Evolutionary conservation across 495 filamentous ascomycete species (phyloP).

Genomic region (Aspergillus indologenus): DNA sequence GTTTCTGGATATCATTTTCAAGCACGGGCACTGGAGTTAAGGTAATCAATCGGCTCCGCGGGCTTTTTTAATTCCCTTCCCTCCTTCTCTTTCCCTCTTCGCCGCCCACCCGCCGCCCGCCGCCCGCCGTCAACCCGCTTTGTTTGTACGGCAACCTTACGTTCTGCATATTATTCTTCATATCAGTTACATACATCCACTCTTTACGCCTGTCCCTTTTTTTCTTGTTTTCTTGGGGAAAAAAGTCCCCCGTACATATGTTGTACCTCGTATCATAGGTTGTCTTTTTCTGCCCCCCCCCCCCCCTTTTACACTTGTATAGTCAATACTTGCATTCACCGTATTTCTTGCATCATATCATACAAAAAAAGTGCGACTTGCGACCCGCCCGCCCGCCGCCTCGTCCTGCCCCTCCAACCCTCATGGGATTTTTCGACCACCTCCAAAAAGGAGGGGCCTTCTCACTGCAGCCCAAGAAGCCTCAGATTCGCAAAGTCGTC

Average conservation of each 20-base stretch:
- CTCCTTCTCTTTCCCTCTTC: conserved; percentile 8
- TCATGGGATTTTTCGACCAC: conserved; percentile 56
- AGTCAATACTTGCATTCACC: not conserved
- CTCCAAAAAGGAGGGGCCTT: conserved; percentile 52
- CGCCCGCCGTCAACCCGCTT: not conserved
- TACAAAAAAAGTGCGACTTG: not conserved
- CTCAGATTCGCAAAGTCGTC: conserved; percentile 48
- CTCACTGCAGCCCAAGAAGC: conserved; percentile 48
- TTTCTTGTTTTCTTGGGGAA: not conserved
- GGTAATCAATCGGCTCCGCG: no score
- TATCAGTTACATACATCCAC: conserved; percentile 7
- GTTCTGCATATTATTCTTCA: conserved; percentile 10
- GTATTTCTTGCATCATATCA: conserved; percentile 1
- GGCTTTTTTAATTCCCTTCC: conserved; percentile 16
- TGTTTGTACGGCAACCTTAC: conserved; percentile 13
- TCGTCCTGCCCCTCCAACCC: conserved; percentile 1
- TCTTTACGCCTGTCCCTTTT: conserved; percentile 15
- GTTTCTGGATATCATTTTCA: no score
- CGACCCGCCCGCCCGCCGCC: not conserved
- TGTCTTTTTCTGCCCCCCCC: not conserved
- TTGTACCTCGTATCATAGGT: conserved; percentile 11
- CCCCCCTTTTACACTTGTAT: not conserved
- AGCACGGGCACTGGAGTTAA: no score
- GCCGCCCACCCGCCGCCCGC: no score
- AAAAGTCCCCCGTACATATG: conserved; percentile 19